Evolutionary conservation across 345 rosid genomes (phyloP), one percentile per base, ranked within the genome.

Genomic region (Citropsis articulata): DNA sequence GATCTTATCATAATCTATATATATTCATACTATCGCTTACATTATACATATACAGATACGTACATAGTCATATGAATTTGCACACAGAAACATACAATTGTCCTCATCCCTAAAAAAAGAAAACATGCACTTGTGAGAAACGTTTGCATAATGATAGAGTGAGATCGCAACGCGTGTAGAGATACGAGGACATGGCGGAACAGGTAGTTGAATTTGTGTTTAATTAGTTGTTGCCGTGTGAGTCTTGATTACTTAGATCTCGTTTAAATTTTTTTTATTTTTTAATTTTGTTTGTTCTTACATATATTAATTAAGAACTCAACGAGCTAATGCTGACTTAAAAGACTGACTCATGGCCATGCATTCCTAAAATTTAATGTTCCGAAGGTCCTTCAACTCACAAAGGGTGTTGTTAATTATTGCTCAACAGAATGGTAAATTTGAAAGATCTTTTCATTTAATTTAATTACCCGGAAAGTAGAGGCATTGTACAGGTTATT

Each of bases 101-200:
- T 22, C 22, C 50, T 42, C 18, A 4, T 50, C 10, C 16, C 14
- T 2, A 42, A 3, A 12, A 12, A 42, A 2, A 42, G 7, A 8
- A 38, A 38, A 38, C 45, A 10, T 50, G 18, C 21, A 30, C 27
- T 7, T 36, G 50, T 66, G n/a, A 35, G 27, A 66, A 16, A 66
- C 33, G 14, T n/a, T 67, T 4, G n/a, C 57, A 40, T 75, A 28
- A 42, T 27, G 9, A 9, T 30, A 33, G 63, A 28, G 69, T 56
- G 73, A 35, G 71, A 25, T 50, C 2, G 31, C 8, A 62, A 73
- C 81, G 33, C 71, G 81, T 45, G 81, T 63, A 40, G 65, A 72
- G 72, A 83, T 79, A 57, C 35, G 81, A 59, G 50, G 78, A 73
- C 81, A 83, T 16, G 79, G 79, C 66, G 65, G 24, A 69, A 64